Evolutionary conservation across 2,329 filamentous ascomycete species (phyloP).

Genomic region (Metarhizium rileyi): DNA sequence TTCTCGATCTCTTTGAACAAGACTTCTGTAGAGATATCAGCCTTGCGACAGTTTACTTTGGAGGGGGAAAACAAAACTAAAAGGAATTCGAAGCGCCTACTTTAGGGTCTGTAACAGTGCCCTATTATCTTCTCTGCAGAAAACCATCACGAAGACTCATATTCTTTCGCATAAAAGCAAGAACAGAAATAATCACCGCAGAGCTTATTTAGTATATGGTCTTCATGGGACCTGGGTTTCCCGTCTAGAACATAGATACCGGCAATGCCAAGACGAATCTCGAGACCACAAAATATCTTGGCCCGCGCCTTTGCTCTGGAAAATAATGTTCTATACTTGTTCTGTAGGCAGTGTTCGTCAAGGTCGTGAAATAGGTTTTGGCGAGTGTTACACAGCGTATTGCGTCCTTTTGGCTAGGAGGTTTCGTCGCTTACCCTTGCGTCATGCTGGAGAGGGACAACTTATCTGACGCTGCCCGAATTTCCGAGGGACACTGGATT

Average conservation of each 20-base stretch:
- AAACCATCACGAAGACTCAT: not conserved
- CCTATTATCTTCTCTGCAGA: conserved; percentile 4
- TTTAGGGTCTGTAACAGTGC: conserved; percentile 5
- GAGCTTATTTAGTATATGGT: no score
- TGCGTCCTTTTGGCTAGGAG: not conserved
- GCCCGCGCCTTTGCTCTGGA: not conserved
- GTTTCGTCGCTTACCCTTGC: not conserved
- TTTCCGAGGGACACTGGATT: not conserved
- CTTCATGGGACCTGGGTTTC: not conserved
- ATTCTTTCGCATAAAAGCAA: not conserved
- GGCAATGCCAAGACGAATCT: not conserved
- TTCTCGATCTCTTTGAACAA: conserved; percentile 4
- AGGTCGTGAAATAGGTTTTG: not conserved
- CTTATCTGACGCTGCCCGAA: not conserved
- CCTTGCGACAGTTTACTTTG: not conserved
- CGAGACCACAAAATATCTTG: not conserved
- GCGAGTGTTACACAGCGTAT: conserved; percentile 2
- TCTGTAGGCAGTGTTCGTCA: conserved; percentile 2
- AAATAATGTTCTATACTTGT: not conserved
- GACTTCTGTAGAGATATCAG: not conserved
- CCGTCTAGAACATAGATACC: not conserved
- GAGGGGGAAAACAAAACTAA: no score
- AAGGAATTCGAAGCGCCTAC: not conserved
- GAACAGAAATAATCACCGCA: not conserved
- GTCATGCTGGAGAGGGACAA: not conserved